These are phyloP conservation scores for Chytriomyces confervae DNA, from an alignment of 192 early-diverging fungal genomes.

Conservation along the genomic window DNA sequence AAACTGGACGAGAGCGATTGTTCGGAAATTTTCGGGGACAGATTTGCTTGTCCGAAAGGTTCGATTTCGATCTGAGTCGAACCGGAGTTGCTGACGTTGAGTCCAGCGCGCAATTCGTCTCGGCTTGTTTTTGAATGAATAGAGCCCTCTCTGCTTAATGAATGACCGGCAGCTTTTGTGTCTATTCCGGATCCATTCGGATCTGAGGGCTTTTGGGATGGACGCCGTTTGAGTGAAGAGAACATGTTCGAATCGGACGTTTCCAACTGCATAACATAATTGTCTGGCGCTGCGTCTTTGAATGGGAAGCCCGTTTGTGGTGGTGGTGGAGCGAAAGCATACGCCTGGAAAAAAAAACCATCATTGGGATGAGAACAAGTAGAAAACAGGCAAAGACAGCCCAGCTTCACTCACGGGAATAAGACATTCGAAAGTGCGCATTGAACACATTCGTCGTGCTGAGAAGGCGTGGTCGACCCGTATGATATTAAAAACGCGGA, in stretches of 20 bases:
- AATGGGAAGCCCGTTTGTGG: constrained; percentile 50
- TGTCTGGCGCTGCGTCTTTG: neutral
- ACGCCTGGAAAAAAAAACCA: constrained; percentile 39
- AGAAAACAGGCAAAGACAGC: too few species aligned
- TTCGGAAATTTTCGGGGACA: neutral
- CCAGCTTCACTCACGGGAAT: constrained; percentile 45
- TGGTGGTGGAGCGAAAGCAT: constrained; percentile 55
- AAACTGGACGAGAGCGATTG: constrained; percentile 6
- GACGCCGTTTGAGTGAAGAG: neutral
- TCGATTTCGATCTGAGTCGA: neutral
- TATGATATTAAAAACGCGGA: constrained; percentile 36
- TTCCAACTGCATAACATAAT: neutral
- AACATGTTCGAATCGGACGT: neutral
- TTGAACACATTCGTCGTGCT: constrained; percentile 52
- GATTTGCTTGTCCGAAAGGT: neutral
- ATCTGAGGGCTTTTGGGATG: neutral
- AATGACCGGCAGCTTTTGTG: neutral
- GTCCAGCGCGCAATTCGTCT: too few species aligned
- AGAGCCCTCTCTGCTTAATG: too few species aligned
- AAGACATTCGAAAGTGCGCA: constrained; percentile 53
- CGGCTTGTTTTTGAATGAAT: too few species aligned
- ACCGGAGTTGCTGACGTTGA: neutral
- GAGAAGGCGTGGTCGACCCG: constrained; percentile 42
- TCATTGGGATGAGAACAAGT: too few species aligned
- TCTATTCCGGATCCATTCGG: neutral